These are phyloP conservation scores for Acorus gramineus DNA, from an alignment of 106 monocot genomes.

Conservation along the genomic window DNA sequence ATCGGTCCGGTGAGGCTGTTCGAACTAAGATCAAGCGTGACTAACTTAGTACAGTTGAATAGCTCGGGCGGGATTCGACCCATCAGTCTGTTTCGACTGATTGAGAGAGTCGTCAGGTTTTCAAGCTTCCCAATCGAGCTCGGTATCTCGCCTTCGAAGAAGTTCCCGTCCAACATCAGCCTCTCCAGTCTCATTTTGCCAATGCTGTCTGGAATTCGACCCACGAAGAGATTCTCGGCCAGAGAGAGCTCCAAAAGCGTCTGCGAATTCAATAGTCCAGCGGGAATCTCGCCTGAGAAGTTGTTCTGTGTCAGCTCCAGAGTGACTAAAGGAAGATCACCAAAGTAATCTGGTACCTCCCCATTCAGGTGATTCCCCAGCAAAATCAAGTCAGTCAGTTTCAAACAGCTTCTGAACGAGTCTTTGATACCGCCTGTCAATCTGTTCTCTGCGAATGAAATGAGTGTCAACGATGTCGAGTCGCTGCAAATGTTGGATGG, in stretches of 20 bases:
- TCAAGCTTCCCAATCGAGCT: constrained; percentile 60
- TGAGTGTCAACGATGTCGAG: constrained; percentile 31
- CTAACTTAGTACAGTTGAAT: constrained; percentile 58
- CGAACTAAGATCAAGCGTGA: constrained; percentile 60
- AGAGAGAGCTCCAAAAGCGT: constrained; percentile 60
- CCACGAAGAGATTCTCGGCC: constrained; percentile 45
- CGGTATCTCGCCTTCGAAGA: constrained; percentile 66
- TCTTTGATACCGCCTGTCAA: constrained; percentile 52
- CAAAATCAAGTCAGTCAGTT: constrained; percentile 60
- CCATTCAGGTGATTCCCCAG: constrained; percentile 57
- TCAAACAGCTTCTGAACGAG: constrained; percentile 47
- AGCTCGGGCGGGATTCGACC: constrained; percentile 72
- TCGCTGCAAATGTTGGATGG: constrained; percentile 46
- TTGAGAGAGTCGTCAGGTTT: constrained; percentile 79
- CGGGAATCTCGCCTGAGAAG: constrained; percentile 64
- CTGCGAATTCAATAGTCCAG: constrained; percentile 37
- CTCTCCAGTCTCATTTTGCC: constrained; percentile 36
- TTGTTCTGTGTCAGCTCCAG: constrained; percentile 77
- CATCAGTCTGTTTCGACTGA: constrained; percentile 62
- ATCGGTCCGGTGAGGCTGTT: constrained; percentile 58
- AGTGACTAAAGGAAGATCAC: constrained; percentile 60
- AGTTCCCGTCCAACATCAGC: constrained; percentile 61
- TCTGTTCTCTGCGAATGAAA: constrained; percentile 59
- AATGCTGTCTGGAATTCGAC: constrained; percentile 47
- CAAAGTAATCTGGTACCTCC: constrained; percentile 66